Percentiles rank a stretch among this genome's conserved stretches.
These are phyloP conservation scores for Teunomyces funiuensis DNA, from an alignment of 805 yeast genomes.

Conservation along the genomic window DNA sequence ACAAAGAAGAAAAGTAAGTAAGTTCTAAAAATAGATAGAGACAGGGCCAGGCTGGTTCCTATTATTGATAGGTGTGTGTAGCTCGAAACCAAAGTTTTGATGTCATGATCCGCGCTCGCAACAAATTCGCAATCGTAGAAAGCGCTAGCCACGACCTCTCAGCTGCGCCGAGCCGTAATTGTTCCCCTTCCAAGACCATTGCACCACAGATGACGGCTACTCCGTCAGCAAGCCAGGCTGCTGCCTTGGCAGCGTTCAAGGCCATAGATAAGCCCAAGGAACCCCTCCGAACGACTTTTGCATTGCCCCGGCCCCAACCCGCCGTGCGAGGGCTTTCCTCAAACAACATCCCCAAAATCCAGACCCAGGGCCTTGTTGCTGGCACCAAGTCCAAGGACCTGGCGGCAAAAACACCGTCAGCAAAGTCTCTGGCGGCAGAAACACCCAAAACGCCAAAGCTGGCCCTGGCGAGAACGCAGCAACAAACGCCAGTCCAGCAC, in stretches of 20 bases:
- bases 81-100: background rate
- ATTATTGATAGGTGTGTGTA: background rate
- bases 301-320: background rate
- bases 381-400: background rate
- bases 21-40: background rate
- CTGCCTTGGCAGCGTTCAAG: slow-evolving; percentile 46
- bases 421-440: background rate
- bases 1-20: slow-evolving; percentile 27
- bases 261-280: slow-evolving; percentile 14
- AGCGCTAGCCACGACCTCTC: background rate
- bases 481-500: background rate
- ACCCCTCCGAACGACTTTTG: slow-evolving; percentile 7
- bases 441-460: slow-evolving; percentile 1
- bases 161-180: background rate
- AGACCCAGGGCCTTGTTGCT: slow-evolving; percentile 2
- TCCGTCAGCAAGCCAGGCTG: slow-evolving; percentile 38
- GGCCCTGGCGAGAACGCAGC: background rate
- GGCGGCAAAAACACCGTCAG: background rate
- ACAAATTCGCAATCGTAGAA: background rate
- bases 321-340: slow-evolving; percentile 5
- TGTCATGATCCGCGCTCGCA: background rate
- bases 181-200: background rate
- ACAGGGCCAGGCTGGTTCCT: too few species aligned
- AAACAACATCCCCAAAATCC: slow-evolving; percentile 6
- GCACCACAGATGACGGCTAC: slow-evolving; percentile 5